Evolutionary conservation across 257 asterid species (phyloP), one percentile per base, ranked within the genome.

Genomic region (Fraxinus americana): DNA sequence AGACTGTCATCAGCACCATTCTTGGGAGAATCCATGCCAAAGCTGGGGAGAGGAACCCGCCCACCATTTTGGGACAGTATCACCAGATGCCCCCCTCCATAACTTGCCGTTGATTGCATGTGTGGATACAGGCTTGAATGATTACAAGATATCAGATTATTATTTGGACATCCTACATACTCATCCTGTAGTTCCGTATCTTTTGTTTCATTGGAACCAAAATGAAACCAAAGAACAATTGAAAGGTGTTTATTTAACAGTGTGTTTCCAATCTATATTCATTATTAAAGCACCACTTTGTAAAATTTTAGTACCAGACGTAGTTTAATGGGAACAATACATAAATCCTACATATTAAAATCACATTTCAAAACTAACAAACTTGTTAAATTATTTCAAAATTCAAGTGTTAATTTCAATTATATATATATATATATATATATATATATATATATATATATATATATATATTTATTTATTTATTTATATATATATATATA

Each of bases 171-270:
- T 50, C 3, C 61, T 10, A 1, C 45, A 38, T 38, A 35, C 38
- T 35, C 39, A 7, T 14, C 48, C 48, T 41, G 48, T 10, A 41
- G 48, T 39, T 9, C n/a, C 45, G 43, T 77, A 54, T 16, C 80
- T 43, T 14, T 29, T 30, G 34, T 66, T 16, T 67, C 43, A 8
- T 39, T 39, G 45, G 12, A 39, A 39, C 45, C 41, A 34, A 45
- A 73, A 48, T 39, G 45, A 2, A 39, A 39, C 45, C 41, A 34
- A 45, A 73, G 61, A 72, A 80, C 78, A 74, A 75, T 75, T 70
- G 57, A 70, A 39, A 63, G 73, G 81, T 13, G 79, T 80, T 76
- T 67, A 80, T 81, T 73, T 72, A 27, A 38, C 68, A 23, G 63
- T 54, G 79, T 74, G 67, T 74, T 14, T 75, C 36, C 23, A 10